A percentile compares a stretch with the other conserved stretches of the same genome.
These are phyloP conservation scores for Phtheirospermum japonicum DNA, from an alignment of 257 asterid genomes.

Conservation along the genomic window DNA sequence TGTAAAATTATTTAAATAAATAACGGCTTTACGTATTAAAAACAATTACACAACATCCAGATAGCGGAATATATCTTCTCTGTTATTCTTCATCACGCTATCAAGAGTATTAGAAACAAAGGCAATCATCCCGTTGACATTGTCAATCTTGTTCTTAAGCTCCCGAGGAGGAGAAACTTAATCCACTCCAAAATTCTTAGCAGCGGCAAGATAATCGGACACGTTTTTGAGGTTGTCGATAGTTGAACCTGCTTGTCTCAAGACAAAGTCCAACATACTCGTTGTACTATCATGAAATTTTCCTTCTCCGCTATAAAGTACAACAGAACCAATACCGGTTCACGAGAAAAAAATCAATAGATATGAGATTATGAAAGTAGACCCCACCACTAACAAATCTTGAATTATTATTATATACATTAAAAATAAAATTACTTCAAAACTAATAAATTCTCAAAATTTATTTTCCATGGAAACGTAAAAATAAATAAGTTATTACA, in stretches of 20 bases:
- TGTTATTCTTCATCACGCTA: slow-evolving; percentile 53
- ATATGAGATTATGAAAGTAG: slow-evolving; percentile 14
- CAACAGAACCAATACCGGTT: slow-evolving; percentile 66
- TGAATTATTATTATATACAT: too few relatives aligned
- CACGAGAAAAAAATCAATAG: slow-evolving; percentile 23
- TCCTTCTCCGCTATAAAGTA: slow-evolving; percentile 85
- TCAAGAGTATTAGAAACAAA: slow-evolving; percentile 68
- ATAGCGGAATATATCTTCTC: slow-evolving; percentile 43
- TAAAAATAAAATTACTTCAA: neutral
- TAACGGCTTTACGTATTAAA: neutral
- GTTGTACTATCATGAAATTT: slow-evolving; percentile 59
- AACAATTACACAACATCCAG: slow-evolving; percentile 64
- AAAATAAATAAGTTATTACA: slow-evolving; percentile 40
- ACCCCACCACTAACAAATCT: too few relatives aligned
- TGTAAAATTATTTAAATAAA: neutral
- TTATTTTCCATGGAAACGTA: neutral
- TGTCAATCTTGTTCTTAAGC: slow-evolving; percentile 63
- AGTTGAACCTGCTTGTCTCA: slow-evolving; percentile 67
- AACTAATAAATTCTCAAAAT: neutral
- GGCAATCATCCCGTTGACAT: slow-evolving; percentile 50
- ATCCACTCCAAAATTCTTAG: slow-evolving; percentile 55
- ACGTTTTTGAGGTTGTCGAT: slow-evolving; percentile 60
- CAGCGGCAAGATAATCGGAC: slow-evolving; percentile 59
- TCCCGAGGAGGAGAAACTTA: slow-evolving; percentile 55
- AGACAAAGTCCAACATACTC: slow-evolving; percentile 55